Evolutionary conservation across 192 early-diverging fungal species (phyloP).

Genomic region (Entomortierella lignicola): DNA sequence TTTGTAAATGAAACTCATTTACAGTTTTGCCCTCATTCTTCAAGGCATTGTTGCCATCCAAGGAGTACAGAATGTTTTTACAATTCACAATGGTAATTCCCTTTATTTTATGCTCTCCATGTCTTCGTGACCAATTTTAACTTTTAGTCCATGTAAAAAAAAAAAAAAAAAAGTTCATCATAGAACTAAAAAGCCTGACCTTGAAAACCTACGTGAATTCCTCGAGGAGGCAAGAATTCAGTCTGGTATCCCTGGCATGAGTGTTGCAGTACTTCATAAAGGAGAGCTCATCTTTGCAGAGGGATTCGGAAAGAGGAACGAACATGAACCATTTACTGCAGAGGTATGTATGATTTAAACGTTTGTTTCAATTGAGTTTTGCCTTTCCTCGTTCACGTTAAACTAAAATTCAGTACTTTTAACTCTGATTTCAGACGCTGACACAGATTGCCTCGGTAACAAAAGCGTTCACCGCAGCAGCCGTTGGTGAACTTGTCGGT

Average conservation of each 20-base stretch:
- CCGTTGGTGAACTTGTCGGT: slow-evolving; percentile 37
- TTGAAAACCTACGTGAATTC: not conserved
- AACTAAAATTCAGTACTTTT: not conserved
- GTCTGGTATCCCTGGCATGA: slow-evolving; percentile 33
- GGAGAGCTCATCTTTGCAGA: slow-evolving; percentile 37
- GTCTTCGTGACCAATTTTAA: too few species aligned
- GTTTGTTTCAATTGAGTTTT: not conserved
- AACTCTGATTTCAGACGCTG: slow-evolving; percentile 20
- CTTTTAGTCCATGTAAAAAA: too few species aligned
- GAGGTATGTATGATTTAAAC: slow-evolving; percentile 7
- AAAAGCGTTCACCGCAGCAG: slow-evolving; percentile 30
- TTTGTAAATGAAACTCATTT: too few species aligned
- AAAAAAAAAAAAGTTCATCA: too few species aligned
- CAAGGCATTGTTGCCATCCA: too few species aligned
- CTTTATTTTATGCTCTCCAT: too few species aligned
- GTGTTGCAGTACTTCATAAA: slow-evolving; percentile 26
- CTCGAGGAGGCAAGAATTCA: not conserved
- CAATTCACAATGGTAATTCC: too few species aligned
- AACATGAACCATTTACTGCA: slow-evolving; percentile 17
- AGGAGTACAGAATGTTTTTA: too few species aligned
- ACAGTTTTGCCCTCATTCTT: too few species aligned
- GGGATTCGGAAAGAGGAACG: slow-evolving; percentile 27
- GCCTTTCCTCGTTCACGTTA: not conserved
- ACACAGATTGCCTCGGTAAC: slow-evolving; percentile 15
- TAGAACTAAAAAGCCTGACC: not conserved